Evolutionary conservation across 2,329 filamentous ascomycete genomes (phyloP), one percentile per base, ranked within the genome.

Genomic region (Akanthomyces muscarius): DNA sequence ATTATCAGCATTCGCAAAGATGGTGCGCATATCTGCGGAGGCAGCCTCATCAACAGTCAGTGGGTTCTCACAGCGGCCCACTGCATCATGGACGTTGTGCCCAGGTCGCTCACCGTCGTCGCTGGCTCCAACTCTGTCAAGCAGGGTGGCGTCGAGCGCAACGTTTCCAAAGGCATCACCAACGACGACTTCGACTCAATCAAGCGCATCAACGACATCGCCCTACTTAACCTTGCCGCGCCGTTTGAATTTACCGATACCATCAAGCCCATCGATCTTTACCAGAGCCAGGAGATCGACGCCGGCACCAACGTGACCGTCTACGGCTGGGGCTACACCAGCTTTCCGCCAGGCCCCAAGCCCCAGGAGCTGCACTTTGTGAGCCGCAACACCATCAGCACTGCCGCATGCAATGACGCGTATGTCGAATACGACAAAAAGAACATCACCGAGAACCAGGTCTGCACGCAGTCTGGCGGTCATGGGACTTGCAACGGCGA

Each of bases 241-340:
- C 44, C 52, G 5, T 42, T 44, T 5, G 33, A 45, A 6, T 18
- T 44, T 2, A 42, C 16, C 51, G 11, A 30, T 1, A 6, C 6
- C 23, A 56, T 56, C 44, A 6, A 30, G 44, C 33, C 52, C 23
- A 25, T 62, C 25, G 30, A 21, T 1, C 28, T 47, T 2, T 61
- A 16, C 21, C 41, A 25, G 21, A 1, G 16, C n/a, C 28, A 30
- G 41, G 41, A 61, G 8, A 21, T 62, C 2, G 18, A 30, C 7
- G 23, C 44, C 10, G 60, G 60, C 60, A 62, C 60, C 51, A 62
- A 62, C 44, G 60, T 56, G 18, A 50, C 60, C 1, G n/a, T 42
- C 16, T 62, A 51, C 44, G 60, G 60, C 52, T 62, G 60, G 60
- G 60, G 60, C 30, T 56, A 56, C 36, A 62, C 33, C 52, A 56